phyloP scores from a whole-genome alignment of 495 filamentous ascomycete species.

The Aspergillus nanangensis region DNA sequence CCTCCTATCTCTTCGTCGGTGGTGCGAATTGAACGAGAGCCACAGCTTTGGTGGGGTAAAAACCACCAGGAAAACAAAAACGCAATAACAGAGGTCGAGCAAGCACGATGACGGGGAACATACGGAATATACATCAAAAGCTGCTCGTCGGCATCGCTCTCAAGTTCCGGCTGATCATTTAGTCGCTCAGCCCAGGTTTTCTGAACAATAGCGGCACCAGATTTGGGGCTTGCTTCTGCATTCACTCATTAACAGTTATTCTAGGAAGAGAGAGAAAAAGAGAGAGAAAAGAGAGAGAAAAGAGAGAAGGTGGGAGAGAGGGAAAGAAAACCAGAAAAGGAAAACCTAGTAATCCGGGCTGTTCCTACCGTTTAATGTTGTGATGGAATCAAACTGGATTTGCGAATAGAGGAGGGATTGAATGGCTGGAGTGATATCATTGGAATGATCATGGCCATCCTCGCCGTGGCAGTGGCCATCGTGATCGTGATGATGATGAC shows the following conservation, averaged over 20 bases:
- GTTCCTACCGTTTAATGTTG: conserved; percentile 67
- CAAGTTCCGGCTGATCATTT: conserved; percentile 63
- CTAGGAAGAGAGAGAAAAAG: neutral
- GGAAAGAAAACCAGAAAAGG: too few species aligned
- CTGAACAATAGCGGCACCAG: conserved; percentile 71
- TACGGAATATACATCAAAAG: conserved; percentile 90
- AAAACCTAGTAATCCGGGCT: neutral
- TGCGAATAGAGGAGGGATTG: conserved; percentile 86
- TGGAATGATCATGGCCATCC: conserved; percentile 68
- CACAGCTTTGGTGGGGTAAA: neutral
- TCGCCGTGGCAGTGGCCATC: conserved; percentile 39
- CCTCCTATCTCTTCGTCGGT: neutral
- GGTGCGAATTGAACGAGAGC: neutral
- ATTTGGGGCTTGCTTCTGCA: conserved; percentile 53
- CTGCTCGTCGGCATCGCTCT: conserved; percentile 88
- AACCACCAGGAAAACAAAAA: neutral
- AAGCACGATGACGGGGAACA: conserved; percentile 22
- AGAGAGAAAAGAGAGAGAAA: neutral
- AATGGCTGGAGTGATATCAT: conserved; percentile 85
- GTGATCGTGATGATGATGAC: conserved; percentile 40
- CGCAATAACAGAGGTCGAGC: neutral
- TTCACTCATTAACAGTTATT: conserved; percentile 5
- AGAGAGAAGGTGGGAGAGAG: too few species aligned
- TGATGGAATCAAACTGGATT: conserved; percentile 82
- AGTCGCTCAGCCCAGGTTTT: conserved; percentile 88